Base-by-base conservation (phyloP, 441 rosid species). In the Populus tomentosa region DNA sequence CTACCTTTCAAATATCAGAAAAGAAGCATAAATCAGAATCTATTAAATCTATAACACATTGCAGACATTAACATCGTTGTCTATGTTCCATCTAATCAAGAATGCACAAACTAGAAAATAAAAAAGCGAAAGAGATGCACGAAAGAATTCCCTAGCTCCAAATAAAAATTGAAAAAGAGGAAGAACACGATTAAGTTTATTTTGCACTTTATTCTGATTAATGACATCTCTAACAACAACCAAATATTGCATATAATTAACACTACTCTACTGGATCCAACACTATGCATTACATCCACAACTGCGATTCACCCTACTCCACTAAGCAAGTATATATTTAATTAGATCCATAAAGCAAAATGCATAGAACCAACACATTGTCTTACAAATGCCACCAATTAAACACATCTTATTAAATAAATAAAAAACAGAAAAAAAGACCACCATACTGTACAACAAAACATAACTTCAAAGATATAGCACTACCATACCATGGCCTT, bases 401-500 rank as follows among this genome's bases (percentile, higher is more conserved):
- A 42, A 11, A 66, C 1, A 71, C 75, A 77, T 77, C 77, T 21
- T 61, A 68, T 62, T 28, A 62, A 65, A 18, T n/a, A n/a, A n/a
- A n/a, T n/a, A n/a, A n/a, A n/a, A n/a, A n/a, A n/a, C n/a, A 16
- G 35, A 23, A 61, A 23, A 5, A 9, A 69, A 33, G 13, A 26
- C 30, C 13, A 65, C 6, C 8, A 26, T 46, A 14, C 13, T 11
- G 65, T 35, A 13, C 6, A 6, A 16, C 62, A n/a, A 35, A 53
- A 3, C 1, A 32, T 26, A 67, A 5, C 63, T 10, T 35, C 9
- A 72, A 1, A 74, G 68, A 62, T 30, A 9, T 4, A 28, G 53
- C 16, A 26, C 21, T 56, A 16, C 53, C 84, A 82, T 77, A 94
- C 98, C 98, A 92, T 92, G 73, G 98, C 98, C 82, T 94, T 94